Evolutionary conservation across 257 asterid species (phyloP), one percentile per base, ranked within the genome.

Genomic region (Thymus mandschuricus): DNA sequence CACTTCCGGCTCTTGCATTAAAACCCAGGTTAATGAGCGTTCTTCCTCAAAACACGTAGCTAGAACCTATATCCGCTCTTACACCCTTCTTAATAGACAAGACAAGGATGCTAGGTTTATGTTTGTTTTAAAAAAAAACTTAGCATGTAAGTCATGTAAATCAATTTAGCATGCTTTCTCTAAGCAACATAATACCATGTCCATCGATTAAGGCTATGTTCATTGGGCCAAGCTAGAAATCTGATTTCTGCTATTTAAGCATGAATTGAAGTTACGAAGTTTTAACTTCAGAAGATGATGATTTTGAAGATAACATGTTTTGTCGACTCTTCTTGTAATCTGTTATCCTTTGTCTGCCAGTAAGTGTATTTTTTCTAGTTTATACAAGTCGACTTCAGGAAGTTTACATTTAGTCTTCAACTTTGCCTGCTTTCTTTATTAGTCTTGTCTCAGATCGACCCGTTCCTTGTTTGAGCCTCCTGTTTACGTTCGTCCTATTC

Each of bases 1-100:
- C 90, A 61, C 86, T 86, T 75, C 74, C 86, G 0, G 73, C 69
- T 63, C 75, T 89, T 81, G 86, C 88, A 21, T 70, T 92, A 78
- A 83, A 83, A 46, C 85, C 84, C 46, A 78, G 89, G 96, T 88
- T 77, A 35, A 63, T 43, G 3, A 4, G 1, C 35, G 5, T 52
- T 33, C 6, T 60, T 21, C 48, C n/a, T 50, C 8, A 41, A 56
- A 60, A 27, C 43, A 49, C 70, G 40, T 30, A 66, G 48, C 68
- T 13, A 15, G 43, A 72, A 3, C 27, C 6, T 45, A n/a, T 80
- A 58, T 50, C 35, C 10, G 50, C 62, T 64, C 63, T 64, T 54
- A 34, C 3, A 58, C 65, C 34, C 58, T 51, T 54, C n/a, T 50
- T 15, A 27, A 45, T 64, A 55, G 27, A 50, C 12, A 11, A 55